Percentiles rank a stretch among this genome's conserved stretches.
phyloP scores from a whole-genome alignment of 768 basidiomycete species.

The Myochromella boudieri region DNA sequence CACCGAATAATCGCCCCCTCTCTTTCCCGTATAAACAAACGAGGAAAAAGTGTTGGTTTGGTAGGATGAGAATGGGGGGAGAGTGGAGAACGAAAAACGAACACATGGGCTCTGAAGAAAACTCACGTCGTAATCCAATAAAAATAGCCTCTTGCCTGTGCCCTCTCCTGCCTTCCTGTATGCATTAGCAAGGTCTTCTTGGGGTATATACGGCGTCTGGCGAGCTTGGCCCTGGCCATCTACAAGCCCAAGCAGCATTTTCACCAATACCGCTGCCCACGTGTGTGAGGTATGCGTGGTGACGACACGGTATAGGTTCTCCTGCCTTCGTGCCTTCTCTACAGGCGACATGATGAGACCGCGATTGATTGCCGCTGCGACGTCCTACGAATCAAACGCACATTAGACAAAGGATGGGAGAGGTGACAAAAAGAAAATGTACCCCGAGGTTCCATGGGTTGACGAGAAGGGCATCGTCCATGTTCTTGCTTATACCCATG shows the following conservation, averaged over 20 bases:
- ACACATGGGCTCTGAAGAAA: conserved; percentile 1
- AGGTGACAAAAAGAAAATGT: conserved; percentile 24
- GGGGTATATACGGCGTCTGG: conserved; percentile 82
- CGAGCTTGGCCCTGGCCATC: conserved; percentile 76
- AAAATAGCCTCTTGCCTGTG: conserved; percentile 81
- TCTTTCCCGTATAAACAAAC: too few relatives aligned
- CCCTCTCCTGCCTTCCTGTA: conserved; percentile 77
- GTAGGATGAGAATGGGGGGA: background rate
- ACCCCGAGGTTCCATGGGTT: conserved; percentile 97
- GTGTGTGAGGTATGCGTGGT: conserved; percentile 93
- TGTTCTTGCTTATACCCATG: conserved; percentile 94
- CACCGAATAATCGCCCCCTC: conserved; percentile 3
- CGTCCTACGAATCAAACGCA: conserved; percentile 56
- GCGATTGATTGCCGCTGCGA: conserved; percentile 86
- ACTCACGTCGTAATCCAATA: conserved; percentile 95
- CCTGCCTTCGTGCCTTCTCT: conserved; percentile 78
- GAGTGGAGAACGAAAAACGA: background rate
- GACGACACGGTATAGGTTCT: conserved; percentile 76
- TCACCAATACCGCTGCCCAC: conserved; percentile 89
- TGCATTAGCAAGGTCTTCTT: conserved; percentile 50
- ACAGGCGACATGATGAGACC: conserved; percentile 78
- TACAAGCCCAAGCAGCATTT: conserved; percentile 84
- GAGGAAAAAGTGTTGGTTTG: background rate
- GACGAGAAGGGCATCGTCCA: conserved; percentile 85
- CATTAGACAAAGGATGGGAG: background rate